Conservation (phyloP, 108 stramenopile genomes). For the Aureococcus anophagefferens region DNA sequence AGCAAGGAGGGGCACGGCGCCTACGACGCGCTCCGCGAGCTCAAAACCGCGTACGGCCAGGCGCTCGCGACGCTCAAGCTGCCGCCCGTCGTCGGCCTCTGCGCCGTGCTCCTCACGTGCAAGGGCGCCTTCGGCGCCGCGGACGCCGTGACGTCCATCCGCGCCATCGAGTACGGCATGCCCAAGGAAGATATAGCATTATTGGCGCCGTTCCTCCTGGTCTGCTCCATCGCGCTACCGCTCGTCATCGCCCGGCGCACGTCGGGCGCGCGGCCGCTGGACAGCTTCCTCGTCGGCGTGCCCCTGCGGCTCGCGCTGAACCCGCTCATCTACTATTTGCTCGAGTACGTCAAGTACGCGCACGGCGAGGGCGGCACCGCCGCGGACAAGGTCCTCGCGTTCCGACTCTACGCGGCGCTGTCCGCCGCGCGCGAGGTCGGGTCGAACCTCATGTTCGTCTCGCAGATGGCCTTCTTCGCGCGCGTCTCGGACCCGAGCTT, state of each 20-base stretch:
- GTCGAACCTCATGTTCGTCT: slow-evolving; percentile 80
- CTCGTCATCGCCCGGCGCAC: no score
- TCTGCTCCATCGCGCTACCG: neutral
- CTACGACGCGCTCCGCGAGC: neutral
- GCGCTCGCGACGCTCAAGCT: slow-evolving; percentile 70
- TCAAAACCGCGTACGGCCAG: slow-evolving; percentile 64
- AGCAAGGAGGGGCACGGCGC: slow-evolving; percentile 57
- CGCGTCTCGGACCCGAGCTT: slow-evolving; percentile 88
- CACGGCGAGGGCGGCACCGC: no score
- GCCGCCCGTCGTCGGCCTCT: slow-evolving; percentile 67
- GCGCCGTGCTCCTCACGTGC: slow-evolving; percentile 68
- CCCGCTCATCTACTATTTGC: no score
- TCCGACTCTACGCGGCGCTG: slow-evolving; percentile 66
- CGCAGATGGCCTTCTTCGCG: slow-evolving; percentile 97
- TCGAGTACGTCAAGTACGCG: no score
- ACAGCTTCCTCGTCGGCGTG: neutral
- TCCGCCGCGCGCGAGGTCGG: slow-evolving; percentile 71
- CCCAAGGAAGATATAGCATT: slow-evolving; percentile 30
- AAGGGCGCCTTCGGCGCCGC: slow-evolving; percentile 41
- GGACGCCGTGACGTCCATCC: slow-evolving; percentile 40
- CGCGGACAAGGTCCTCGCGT: slow-evolving; percentile 14
- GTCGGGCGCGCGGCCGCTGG: no score
- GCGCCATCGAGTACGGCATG: slow-evolving; percentile 48
- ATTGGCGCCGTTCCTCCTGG: neutral
- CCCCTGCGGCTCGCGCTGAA: neutral